Evolutionary conservation across 2,329 filamentous ascomycete species (phyloP).

Genomic region (Trichoderma sp.): DNA sequence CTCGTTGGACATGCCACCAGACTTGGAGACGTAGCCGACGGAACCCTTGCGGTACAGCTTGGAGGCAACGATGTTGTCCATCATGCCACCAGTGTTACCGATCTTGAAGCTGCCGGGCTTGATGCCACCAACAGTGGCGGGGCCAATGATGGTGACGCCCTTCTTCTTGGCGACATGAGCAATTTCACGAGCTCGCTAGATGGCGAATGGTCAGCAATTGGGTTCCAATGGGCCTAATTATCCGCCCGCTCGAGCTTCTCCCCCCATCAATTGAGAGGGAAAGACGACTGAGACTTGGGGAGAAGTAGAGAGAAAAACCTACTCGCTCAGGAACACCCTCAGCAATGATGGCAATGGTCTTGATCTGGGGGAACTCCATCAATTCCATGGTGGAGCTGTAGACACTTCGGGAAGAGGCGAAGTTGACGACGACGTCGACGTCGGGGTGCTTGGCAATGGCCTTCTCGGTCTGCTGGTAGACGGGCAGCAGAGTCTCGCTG

Average conservation of each 20-base stretch:
- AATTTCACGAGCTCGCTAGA: conserved; percentile 92
- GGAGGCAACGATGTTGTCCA: conserved; percentile 99
- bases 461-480: conserved; percentile 93
- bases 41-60: conserved; percentile 99
- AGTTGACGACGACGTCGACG: conserved; percentile 98
- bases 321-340: conserved; percentile 98
- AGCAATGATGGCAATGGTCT: conserved; percentile 98
- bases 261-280: not conserved
- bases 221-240: conserved; percentile 30
- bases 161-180: conserved; percentile 96
- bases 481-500: conserved; percentile 95
- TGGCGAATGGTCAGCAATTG: conserved; percentile 9
- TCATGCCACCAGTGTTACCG: conserved; percentile 99
- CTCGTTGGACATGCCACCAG: conserved; percentile 99
- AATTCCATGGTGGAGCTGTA: conserved; percentile 98
- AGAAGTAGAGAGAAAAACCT: conserved; percentile 46
- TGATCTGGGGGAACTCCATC: conserved; percentile 95
- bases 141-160: conserved; percentile 98
- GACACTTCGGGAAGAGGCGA: conserved; percentile 97
- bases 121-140: conserved; percentile 97
- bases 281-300: not conserved
- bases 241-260: not conserved
- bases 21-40: conserved; percentile 99
- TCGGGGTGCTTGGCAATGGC: conserved; percentile 95
- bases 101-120: conserved; percentile 99